Base-by-base conservation (phyloP, 1,284 basidiomycete genomes). In the Dichomitus squalens region DNA sequence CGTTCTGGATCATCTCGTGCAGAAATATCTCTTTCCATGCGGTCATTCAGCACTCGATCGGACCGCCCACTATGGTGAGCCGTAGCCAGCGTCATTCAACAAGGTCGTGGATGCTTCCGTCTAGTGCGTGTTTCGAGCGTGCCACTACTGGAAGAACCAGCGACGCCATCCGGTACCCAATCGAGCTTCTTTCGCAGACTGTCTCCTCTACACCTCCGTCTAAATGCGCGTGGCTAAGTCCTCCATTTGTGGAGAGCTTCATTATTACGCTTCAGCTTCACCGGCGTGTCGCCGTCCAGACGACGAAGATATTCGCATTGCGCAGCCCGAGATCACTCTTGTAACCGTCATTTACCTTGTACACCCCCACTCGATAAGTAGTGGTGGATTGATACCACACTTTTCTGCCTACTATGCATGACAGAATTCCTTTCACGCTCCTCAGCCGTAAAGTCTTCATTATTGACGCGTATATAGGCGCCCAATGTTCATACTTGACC, bases 401-500 rank as follows among this genome's bases (percentile, higher is more conserved):
- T 25, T 25, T 43, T 43, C 31, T 33, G 31, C 12, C 16, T 8
- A 18, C 11, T 11, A 12, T 33, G 31, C 9, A 9, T 8, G 9
- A 18, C 4, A 11, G n/a, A 29, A 23, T 25, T 16, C 16, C 25
- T 25, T 29, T 43, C 41, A 16, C 25, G 16, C 23, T 21, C 21
- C 16, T 7, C 16, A 14, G 8, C 3, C 25, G n/a, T 23, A 27
- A 46, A 21, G 2, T 20, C 29, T 11, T 23, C 40, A 11, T 7
- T 29, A 8, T 16, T 5, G 16, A 2, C 35, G 9, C 35, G 14
- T 25, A 38, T 20, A 18, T 46, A 56, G 38, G 55, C 57, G 57
- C 60, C 38, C 54, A 49, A 16, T 38, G 52, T 57, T 59, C 61
- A 47, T 63, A 59, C 38, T 54, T 47, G 59, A 49, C 39, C 57